Evolutionary conservation across 805 yeast genomes (phyloP).

Genomic region (Yarrowia porcina): DNA sequence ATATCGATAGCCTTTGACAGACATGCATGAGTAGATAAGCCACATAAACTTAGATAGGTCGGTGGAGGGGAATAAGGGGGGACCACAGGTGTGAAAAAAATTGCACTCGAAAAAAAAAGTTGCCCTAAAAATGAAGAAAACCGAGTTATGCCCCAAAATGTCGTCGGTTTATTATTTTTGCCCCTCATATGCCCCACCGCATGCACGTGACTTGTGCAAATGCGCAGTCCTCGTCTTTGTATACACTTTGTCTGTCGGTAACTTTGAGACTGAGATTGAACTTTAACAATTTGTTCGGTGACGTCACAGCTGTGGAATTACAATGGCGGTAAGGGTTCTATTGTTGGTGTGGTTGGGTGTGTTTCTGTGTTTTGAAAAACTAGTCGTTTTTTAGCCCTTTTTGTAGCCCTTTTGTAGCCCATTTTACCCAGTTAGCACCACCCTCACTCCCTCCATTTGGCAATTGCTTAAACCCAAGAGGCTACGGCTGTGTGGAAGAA

Average conservation of each 20-base stretch:
- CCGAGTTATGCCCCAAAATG: not conserved
- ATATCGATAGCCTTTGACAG: not conserved
- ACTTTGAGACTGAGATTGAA: conserved; percentile 23
- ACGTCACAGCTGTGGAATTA: conserved; percentile 4
- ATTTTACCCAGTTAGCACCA: too few relatives aligned
- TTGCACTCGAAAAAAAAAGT: too few relatives aligned
- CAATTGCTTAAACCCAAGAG: not conserved
- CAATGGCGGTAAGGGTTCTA: not conserved
- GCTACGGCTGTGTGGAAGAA: not conserved
- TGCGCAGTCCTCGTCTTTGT: conserved; percentile 14
- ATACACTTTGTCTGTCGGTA: conserved; percentile 14
- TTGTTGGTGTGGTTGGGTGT: not conserved
- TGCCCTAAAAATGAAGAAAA: too few relatives aligned
- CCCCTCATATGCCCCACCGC: not conserved
- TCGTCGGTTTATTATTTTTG: too few relatives aligned
- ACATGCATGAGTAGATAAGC: conserved; percentile 18
- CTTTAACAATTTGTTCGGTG: not conserved
- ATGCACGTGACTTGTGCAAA: conserved; percentile 24
- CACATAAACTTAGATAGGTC: conserved; percentile 18
- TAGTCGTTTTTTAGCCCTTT: too few relatives aligned
- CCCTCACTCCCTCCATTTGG: too few relatives aligned
- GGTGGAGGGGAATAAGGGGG: not conserved
- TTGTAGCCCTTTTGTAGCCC: too few relatives aligned
- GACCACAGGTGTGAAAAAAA: too few relatives aligned
- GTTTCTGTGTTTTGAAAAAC: too few relatives aligned